Base-by-base conservation (phyloP, 169 alveolate species). In the Plasmodium knowlesi region DNA sequence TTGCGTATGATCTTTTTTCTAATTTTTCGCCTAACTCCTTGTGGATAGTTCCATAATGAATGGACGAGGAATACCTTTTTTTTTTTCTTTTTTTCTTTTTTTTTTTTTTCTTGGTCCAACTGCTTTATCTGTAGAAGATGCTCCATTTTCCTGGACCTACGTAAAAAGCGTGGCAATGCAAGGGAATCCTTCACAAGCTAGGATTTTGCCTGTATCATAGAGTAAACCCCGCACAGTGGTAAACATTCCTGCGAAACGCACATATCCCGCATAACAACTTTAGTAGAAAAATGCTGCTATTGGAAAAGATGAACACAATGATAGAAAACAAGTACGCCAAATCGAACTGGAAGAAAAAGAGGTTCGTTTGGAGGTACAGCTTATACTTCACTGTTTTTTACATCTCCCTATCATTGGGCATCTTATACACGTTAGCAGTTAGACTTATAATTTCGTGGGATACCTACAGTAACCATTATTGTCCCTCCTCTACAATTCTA, bases 311-410 rank as follows among this genome's bases (percentile, higher is more conserved):
- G 30, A 86, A 86, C 50, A 50, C 93, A 4, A 39, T 86, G 71
- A 86, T 86, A 32, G 93, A 86, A 67, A 86, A 76, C 80, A 86
- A 86, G 30, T 86, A 74, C 46, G 81, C 85, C 6, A 28, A 41
- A 78, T 86, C 93, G 43, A 74, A 86, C 32, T 86, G 93, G 93
- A 86, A 86, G 32, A 86, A 54, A 37, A 86, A 86, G 46, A 86
- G 74, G 43, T 86, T 32, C 70, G 53, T 86, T 28, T 86, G 93
- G 93, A 73, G 88, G 61, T 86, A 86, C 81, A 86, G 93, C 43
- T 76, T 86, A 74, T 86, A 32, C 39, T 86, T 86, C 70, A 86
- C 67, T 70, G 53, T 74, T 74, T 86, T 86, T 74, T 86, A 86
- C 46, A 46, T 86, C 61, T 76, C 34, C 41, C 32, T 86, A 76